A percentile compares a stretch with the other conserved stretches of the same genome.
phyloP scores from a whole-genome alignment of 192 early-diverging fungal genomes.

The Coemansia sp. region DNA sequence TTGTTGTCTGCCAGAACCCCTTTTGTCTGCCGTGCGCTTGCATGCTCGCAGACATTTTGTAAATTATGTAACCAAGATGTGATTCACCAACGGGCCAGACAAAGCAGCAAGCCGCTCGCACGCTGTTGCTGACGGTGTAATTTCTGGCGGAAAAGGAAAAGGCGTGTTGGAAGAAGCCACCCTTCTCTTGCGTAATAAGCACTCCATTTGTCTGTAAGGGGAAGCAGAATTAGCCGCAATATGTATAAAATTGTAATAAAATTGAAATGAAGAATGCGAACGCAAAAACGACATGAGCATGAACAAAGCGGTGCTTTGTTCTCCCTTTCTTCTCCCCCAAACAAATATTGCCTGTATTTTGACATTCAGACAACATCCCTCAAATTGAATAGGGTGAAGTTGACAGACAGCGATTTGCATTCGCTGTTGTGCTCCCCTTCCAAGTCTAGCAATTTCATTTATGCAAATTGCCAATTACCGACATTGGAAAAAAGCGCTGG shows the following conservation, averaged over 20 bases:
- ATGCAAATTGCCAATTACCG: slow-evolving; percentile 2
- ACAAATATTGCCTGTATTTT: neutral
- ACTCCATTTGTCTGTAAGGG: neutral
- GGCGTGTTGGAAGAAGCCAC: neutral
- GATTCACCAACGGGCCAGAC: neutral
- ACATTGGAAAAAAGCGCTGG: neutral
- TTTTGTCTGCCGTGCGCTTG: neutral
- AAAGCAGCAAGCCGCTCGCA: neutral
- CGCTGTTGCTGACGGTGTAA: neutral
- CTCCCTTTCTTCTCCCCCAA: neutral
- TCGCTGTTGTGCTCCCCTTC: neutral
- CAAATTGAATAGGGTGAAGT: neutral
- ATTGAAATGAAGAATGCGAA: neutral
- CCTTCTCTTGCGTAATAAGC: neutral
- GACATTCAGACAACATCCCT: neutral
- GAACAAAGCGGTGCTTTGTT: neutral
- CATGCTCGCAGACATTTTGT: neutral
- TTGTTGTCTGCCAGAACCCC: neutral
- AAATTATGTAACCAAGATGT: neutral
- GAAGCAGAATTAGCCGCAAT: neutral
- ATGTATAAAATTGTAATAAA: neutral
- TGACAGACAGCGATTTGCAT: neutral
- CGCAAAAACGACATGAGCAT: neutral
- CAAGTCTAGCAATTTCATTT: slow-evolving; percentile 4
- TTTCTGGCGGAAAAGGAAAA: neutral